Base-by-base conservation (phyloP, 768 basidiomycete species). In the Sporobolomyces roseus region DNA sequence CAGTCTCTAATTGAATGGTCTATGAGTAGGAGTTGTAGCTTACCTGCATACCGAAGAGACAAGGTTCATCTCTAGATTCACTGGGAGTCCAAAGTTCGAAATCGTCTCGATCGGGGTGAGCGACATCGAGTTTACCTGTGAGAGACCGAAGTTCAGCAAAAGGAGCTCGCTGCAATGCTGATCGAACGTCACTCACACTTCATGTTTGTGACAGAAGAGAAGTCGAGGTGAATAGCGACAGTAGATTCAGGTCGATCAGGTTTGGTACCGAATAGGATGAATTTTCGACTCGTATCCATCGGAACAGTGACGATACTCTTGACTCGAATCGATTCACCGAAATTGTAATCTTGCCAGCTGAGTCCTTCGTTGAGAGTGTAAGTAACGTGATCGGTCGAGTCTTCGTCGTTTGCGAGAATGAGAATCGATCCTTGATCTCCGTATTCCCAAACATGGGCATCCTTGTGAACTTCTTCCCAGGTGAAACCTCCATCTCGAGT, bases 391-490 rank as follows among this genome's bases (percentile, higher is more conserved):
- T 96, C 89, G 4, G 90, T 93, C 0, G 93, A 85, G 66, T 88
- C 88, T 77, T 98, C 94, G 78, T 99, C 96, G 78, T 98, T 97
- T 50, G 86, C 91, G 81, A 99, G 88, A 73, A 99, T 82, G 41
- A 98, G 83, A 65, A 99, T 83, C 2, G 93, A 93, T 7, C 96
- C 96, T 0, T 91, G 94, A 80, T 98, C 96, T 33, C 94, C 94
- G 74, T 94, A 98, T 77, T 93, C 93, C 92, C 91, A 99, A 45
- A 97, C 83, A 77, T 98, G 89, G 0, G 96, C 94, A 73, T 94
- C 93, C 78, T 99, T 99, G 81, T 93, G 93, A 0, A 99, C 88
- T 80, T 99, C 96, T 77, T 96, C 86, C 96, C 96, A 99, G 0
- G 90, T 92, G 80, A 96, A 96, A 13, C 96, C 96, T 3, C 86